Conservation (phyloP, 768 basidiomycete species). For the Pilatotrama ljubarskyi region DNA sequence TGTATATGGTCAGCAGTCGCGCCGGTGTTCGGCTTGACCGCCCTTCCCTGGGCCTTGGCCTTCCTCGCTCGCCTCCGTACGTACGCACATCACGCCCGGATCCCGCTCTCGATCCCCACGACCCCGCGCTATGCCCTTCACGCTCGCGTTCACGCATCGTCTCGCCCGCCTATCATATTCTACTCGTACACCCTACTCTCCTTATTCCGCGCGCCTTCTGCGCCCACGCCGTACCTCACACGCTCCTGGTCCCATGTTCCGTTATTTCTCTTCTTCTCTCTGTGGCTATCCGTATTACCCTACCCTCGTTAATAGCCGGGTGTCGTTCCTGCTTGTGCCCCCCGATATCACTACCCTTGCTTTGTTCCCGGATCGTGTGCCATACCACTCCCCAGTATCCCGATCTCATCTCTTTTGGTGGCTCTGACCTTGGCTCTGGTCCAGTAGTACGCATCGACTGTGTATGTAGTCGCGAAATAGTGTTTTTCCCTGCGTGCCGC, state of each 20-base stretch:
- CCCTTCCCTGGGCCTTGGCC: neutral
- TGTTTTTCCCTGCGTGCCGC: no score
- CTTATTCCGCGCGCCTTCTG: constrained; percentile 7
- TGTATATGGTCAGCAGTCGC: constrained; percentile 1
- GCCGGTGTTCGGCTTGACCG: neutral
- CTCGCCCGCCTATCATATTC: neutral
- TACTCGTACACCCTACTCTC: constrained; percentile 19
- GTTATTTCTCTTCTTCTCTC: neutral
- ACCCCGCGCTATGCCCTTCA: constrained; percentile 19
- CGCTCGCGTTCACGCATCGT: constrained; percentile 14
- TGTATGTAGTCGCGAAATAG: no score
- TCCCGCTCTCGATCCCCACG: constrained; percentile 14
- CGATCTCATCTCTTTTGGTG: neutral
- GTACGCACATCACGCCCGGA: constrained; percentile 16
- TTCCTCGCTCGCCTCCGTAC: neutral
- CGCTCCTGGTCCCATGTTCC: neutral
- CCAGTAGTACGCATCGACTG: no score
- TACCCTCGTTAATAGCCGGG: constrained; percentile 15
- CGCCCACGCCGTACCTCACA: neutral
- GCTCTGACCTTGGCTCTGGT: neutral
- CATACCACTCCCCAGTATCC: neutral
- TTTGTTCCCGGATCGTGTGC: neutral
- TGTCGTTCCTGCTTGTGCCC: neutral
- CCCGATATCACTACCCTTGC: neutral
- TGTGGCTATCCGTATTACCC: neutral